These are phyloP conservation scores for Ensete ventricosum DNA, from an alignment of 176 grass and related monocot species.

Conservation along the genomic window DNA sequence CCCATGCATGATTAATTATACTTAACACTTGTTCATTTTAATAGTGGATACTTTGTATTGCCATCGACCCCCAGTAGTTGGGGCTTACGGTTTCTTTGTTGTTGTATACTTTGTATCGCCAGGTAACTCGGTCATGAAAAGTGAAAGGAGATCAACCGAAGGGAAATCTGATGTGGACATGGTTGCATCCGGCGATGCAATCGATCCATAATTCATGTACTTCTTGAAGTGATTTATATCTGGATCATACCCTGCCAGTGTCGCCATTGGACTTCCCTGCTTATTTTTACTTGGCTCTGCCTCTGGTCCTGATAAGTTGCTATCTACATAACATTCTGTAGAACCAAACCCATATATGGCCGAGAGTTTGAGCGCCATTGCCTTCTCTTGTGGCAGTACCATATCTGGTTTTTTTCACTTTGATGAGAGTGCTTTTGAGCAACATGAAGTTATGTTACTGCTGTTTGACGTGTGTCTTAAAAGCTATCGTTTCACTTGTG, in stretches of 20 bases:
- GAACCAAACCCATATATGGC: constrained; percentile 34
- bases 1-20: not conserved
- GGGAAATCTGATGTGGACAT: constrained; percentile 57
- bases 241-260: constrained; percentile 27
- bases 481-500: not conserved
- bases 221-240: constrained; percentile 14
- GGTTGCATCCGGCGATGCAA: constrained; percentile 59
- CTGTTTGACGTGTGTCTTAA: not conserved
- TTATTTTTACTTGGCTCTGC: constrained; percentile 72
- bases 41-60: constrained; percentile 21
- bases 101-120: constrained; percentile 21
- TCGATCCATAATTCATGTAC: constrained; percentile 46
- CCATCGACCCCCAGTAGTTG: not conserved
- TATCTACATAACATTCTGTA: constrained; percentile 29
- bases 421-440: constrained; percentile 29
- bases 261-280: constrained; percentile 46
- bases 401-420: constrained; percentile 30
- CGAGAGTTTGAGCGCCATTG: constrained; percentile 30
- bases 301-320: not conserved
- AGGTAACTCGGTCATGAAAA: constrained; percentile 57
- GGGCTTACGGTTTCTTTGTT: no score
- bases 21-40: constrained; percentile 11
- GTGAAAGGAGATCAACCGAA: constrained; percentile 46
- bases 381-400: constrained; percentile 97
- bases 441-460: constrained; percentile 2